Percentiles rank a stretch among this genome's conserved stretches.
Evolutionary conservation across 2,329 filamentous ascomycete species (phyloP).

Genomic region (Exophiala xenobiotica): DNA sequence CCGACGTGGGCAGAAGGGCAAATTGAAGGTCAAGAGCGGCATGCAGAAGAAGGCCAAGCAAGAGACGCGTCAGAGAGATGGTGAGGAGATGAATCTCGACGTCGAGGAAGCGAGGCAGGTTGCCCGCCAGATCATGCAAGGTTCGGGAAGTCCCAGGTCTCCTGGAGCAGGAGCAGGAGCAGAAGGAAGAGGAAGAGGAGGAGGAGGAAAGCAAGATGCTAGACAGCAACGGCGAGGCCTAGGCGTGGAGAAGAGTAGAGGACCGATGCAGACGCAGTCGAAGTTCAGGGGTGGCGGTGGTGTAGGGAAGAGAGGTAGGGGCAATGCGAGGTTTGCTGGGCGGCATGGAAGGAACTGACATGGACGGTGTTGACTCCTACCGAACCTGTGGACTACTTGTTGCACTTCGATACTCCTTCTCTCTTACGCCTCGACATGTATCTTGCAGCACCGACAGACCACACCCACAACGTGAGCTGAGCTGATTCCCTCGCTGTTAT

Average conservation of each 20-base stretch:
- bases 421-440: no score
- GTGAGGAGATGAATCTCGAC: slow-evolving; percentile 46
- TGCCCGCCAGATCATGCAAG: slow-evolving; percentile 26
- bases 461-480: no score
- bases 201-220: slow-evolving; percentile 4
- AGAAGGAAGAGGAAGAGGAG: no score
- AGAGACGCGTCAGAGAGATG: slow-evolving; percentile 33
- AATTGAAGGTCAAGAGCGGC: slow-evolving; percentile 58
- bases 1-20: slow-evolving; percentile 58
- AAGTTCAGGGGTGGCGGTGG: slow-evolving; percentile 23
- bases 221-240: slow-evolving; percentile 25
- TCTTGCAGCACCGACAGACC: no score
- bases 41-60: slow-evolving; percentile 37
- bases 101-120: slow-evolving; percentile 47
- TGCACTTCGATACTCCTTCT: no score
- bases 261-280: slow-evolving; percentile 8
- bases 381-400: no score
- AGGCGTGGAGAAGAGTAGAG: slow-evolving; percentile 27
- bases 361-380: no score
- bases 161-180: background rate
- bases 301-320: slow-evolving; percentile 16
- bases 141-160: slow-evolving; percentile 10
- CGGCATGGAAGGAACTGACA: slow-evolving; percentile 11
- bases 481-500: no score
- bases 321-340: slow-evolving; percentile 18